Conservation (phyloP, 2,329 filamentous ascomycete genomes). For the Nemania sp. region DNA sequence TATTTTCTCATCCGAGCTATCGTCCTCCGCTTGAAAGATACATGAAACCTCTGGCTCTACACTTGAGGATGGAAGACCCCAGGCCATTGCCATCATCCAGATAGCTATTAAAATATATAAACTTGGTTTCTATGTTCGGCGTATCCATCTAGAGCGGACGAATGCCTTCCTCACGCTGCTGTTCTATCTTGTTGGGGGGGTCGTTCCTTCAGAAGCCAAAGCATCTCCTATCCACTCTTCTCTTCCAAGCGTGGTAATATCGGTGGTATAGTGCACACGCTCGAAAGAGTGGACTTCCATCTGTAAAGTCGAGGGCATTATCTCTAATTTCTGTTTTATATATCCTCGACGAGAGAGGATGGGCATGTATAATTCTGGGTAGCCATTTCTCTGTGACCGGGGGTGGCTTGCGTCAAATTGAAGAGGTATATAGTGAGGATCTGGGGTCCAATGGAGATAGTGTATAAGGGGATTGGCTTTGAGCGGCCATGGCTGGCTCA, state of each 20-base stretch:
- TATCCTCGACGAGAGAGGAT: background rate
- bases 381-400: slow-evolving; percentile 5
- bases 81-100: slow-evolving; percentile 3
- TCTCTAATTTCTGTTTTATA: background rate
- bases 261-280: slow-evolving; percentile 35
- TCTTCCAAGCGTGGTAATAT: slow-evolving; percentile 20
- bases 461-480: slow-evolving; percentile 19
- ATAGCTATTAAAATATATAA: slow-evolving; percentile 24
- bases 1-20: slow-evolving; percentile 7
- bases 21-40: slow-evolving; percentile 8
- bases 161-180: slow-evolving; percentile 6
- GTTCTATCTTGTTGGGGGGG: slow-evolving; percentile 3
- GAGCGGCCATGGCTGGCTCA: slow-evolving; percentile 19
- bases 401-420: slow-evolving; percentile 7
- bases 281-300: slow-evolving; percentile 25
- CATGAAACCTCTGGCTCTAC: slow-evolving; percentile 9
- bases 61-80: background rate
- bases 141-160: slow-evolving; percentile 15
- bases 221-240: slow-evolving; percentile 19
- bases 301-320: slow-evolving; percentile 12
- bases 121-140: slow-evolving; percentile 15
- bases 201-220: slow-evolving; percentile 14
- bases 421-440: slow-evolving; percentile 31
- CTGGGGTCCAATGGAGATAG: slow-evolving; percentile 6
- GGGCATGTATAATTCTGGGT: background rate